A percentile compares a stretch with the other conserved stretches of the same genome.
phyloP scores from a whole-genome alignment of 352 stramenopile species.

The Pythium monospermum region DNA sequence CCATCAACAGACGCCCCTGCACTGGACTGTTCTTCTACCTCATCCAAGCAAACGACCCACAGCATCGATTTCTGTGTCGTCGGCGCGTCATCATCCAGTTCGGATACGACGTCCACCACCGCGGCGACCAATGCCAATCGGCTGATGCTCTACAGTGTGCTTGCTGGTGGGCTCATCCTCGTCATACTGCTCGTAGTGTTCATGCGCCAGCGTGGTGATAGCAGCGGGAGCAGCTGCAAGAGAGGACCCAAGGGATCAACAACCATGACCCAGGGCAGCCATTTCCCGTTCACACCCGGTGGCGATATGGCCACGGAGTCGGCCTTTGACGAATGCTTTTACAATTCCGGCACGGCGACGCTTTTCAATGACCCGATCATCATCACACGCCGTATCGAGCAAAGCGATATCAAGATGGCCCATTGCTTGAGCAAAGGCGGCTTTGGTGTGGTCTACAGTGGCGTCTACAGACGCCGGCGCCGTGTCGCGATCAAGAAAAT shows the following conservation, averaged over 20 bases:
- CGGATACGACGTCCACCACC: background rate
- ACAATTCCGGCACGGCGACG: constrained; percentile 7
- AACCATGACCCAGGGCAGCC: too few species aligned
- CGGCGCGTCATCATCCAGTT: background rate
- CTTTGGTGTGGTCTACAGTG: constrained; percentile 26
- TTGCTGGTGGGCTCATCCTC: constrained; percentile 31
- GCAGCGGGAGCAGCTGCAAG: too few species aligned
- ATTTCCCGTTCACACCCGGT: background rate
- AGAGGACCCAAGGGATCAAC: too few species aligned
- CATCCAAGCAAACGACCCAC: background rate
- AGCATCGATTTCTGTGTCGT: background rate
- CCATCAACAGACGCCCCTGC: too few species aligned
- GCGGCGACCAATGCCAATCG: constrained; percentile 25
- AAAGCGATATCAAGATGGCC: constrained; percentile 6
- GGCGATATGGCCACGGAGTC: background rate
- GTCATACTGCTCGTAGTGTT: constrained; percentile 43
- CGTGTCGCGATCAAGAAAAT: constrained; percentile 26
- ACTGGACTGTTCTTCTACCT: background rate
- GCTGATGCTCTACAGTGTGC: constrained; percentile 25
- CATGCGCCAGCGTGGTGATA: constrained; percentile 26
- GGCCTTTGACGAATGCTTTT: constrained; percentile 3
- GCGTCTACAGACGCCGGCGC: constrained; percentile 11
- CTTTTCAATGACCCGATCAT: constrained; percentile 17
- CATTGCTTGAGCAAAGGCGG: constrained; percentile 16
- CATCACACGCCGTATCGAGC: constrained; percentile 11